A percentile compares a stretch with the other conserved stretches of the same genome.
Evolutionary conservation across 1,139 yeast species (phyloP).

Genomic region (Hemisphaericaspora subhashii): DNA sequence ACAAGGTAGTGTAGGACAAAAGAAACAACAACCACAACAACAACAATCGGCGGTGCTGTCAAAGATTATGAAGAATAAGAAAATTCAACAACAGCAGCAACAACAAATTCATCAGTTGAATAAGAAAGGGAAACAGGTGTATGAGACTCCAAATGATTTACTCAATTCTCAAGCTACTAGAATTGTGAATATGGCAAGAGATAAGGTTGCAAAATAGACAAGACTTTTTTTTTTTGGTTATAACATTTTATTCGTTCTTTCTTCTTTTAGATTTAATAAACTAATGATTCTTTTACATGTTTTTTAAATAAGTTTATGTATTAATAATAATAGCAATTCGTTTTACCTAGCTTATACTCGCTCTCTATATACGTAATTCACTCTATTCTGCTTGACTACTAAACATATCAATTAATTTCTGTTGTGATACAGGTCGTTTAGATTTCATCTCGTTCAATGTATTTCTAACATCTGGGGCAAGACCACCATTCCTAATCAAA

Average conservation of each 20-base stretch:
- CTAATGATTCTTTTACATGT: not conserved
- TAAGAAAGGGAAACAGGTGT: constrained; percentile 2
- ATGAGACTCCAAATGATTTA: constrained; percentile 11
- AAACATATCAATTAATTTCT: constrained; percentile 14
- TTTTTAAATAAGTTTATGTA: not conserved
- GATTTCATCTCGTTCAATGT: constrained; percentile 12
- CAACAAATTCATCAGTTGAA: not conserved
- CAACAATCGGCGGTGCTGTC: constrained; percentile 7
- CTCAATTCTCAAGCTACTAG: constrained; percentile 12
- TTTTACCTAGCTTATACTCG: not conserved
- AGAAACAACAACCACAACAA: constrained; percentile 3
- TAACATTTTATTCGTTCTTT: not conserved
- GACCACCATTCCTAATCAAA: constrained; percentile 24
- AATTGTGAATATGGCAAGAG: constrained; percentile 5
- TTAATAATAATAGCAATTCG: not conserved
- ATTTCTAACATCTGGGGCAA: constrained; percentile 7
- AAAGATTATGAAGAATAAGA: constrained; percentile 9
- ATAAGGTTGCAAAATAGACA: not conserved
- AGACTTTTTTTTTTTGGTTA: not conserved
- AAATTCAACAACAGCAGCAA: constrained; percentile 6
- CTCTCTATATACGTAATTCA: not conserved
- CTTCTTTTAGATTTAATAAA: not conserved
- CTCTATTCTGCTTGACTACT: constrained; percentile 1
- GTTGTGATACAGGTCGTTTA: constrained; percentile 13
- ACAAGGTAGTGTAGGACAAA: not conserved